A percentile compares a stretch with the other conserved stretches of the same genome.
These are phyloP conservation scores for Fusarium liriodendri DNA, from an alignment of 2,329 filamentous ascomycete genomes.

Conservation along the genomic window DNA sequence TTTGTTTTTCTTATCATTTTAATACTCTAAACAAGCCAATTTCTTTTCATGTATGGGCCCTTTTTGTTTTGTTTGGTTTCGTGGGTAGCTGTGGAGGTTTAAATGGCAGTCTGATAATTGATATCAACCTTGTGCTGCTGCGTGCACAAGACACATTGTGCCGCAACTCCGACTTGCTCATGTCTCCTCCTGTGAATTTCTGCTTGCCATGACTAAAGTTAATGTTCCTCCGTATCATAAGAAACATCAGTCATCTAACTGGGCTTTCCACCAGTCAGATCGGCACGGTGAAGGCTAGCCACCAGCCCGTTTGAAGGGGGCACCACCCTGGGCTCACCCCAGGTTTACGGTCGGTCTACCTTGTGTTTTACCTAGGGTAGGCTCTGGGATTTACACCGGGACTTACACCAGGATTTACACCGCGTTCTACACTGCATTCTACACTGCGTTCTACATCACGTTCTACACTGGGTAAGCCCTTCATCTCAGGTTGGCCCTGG, in stretches of 20 bases:
- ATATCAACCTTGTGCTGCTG: neutral
- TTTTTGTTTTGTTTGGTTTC: neutral
- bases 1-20: neutral
- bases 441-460: no score
- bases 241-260: neutral
- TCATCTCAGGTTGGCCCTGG: no score
- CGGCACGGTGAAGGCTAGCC: neutral
- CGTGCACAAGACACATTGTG: neutral
- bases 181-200: neutral
- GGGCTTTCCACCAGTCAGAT: neutral
- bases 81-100: neutral
- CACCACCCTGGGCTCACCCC: neutral
- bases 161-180: neutral
- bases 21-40: neutral
- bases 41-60: neutral
- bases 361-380: no score
- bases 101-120: neutral
- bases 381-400: no score
- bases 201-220: neutral
- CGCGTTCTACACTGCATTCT: no score
- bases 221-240: neutral
- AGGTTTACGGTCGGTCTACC: no score
- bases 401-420: no score
- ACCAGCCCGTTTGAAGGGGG: neutral
- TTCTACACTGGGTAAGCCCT: no score